These are phyloP conservation scores for Pleurotus salmoneostramineus DNA, from an alignment of 768 basidiomycete species.

Conservation along the genomic window DNA sequence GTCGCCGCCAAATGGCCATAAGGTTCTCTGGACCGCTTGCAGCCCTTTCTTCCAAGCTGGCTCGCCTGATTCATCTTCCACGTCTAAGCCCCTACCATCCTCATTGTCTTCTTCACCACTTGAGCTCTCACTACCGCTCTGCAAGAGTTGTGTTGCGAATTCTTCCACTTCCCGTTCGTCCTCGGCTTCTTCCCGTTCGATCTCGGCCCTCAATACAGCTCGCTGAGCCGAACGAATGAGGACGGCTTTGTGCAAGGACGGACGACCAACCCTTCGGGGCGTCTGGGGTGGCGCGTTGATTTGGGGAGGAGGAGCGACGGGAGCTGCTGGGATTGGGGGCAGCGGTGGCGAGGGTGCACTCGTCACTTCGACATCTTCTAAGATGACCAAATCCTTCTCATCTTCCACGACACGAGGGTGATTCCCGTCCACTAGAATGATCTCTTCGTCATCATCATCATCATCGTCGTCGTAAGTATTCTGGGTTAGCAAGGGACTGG, in stretches of 20 bases:
- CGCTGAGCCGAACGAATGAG: slow-evolving; percentile 69
- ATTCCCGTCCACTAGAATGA: slow-evolving; percentile 62
- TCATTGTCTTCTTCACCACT: slow-evolving; percentile 33
- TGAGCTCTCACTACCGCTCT: slow-evolving; percentile 30
- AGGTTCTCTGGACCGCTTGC: slow-evolving; percentile 31
- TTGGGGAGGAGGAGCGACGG: slow-evolving; percentile 14
- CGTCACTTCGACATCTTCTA: slow-evolving; percentile 55
- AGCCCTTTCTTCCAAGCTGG: slow-evolving; percentile 40
- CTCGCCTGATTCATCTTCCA: slow-evolving; percentile 19
- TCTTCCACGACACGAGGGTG: slow-evolving; percentile 68
- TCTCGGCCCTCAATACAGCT: slow-evolving; percentile 46
- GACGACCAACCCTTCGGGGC: slow-evolving; percentile 30
- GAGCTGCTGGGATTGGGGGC: slow-evolving; percentile 6
- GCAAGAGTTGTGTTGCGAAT: slow-evolving; percentile 22
- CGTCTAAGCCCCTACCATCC: slow-evolving; percentile 21
- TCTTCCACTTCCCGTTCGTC: slow-evolving; percentile 47
- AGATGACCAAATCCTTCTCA: slow-evolving; percentile 65
- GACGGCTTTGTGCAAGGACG: slow-evolving; percentile 62
- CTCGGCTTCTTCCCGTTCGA: slow-evolving; percentile 50
- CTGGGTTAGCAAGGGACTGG: neutral
- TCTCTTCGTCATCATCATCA: slow-evolving; percentile 40
- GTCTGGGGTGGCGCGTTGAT: slow-evolving; percentile 27
- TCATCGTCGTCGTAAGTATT: slow-evolving; percentile 14
- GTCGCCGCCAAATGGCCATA: slow-evolving; percentile 25
- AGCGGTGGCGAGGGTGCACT: slow-evolving; percentile 3